A percentile compares a stretch with the other conserved stretches of the same genome.
These are phyloP conservation scores for Pilasporangium apinafurcum DNA, from an alignment of 352 stramenopile species.

Conservation along the genomic window DNA sequence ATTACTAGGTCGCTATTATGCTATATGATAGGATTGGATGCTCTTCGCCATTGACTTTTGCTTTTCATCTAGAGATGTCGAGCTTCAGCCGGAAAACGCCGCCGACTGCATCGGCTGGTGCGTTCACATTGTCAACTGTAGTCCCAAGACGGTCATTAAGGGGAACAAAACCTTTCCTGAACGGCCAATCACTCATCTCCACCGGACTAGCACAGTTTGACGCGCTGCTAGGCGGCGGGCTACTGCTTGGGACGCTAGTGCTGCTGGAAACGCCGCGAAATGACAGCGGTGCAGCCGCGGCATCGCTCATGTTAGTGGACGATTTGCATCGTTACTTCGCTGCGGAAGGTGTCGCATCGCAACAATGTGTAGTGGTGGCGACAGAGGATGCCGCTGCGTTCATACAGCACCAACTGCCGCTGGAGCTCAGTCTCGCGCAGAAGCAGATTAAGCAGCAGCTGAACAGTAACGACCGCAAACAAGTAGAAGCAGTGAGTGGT, in stretches of 20 bases:
- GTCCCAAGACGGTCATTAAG: constrained; percentile 5
- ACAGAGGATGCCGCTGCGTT: constrained; percentile 32
- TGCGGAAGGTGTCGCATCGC: constrained; percentile 40
- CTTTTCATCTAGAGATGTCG: no score
- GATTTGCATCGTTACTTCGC: constrained; percentile 66
- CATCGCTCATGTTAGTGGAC: constrained; percentile 23
- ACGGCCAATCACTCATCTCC: constrained; percentile 55
- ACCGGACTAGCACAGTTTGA: constrained; percentile 50
- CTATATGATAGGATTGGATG: no score
- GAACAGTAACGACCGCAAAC: constrained; percentile 3
- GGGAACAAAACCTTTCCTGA: constrained; percentile 65
- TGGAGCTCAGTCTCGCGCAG: constrained; percentile 64
- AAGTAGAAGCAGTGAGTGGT: constrained; percentile 2
- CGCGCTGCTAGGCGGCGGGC: constrained; percentile 39
- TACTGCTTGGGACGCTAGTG: constrained; percentile 42
- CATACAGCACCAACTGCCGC: constrained; percentile 28
- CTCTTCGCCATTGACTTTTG: no score
- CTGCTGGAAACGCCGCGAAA: constrained; percentile 34
- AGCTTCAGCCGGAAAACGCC: constrained; percentile 38
- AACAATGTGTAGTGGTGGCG: constrained; percentile 28
- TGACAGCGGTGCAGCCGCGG: constrained; percentile 3
- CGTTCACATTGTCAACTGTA: neutral
- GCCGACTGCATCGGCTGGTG: neutral
- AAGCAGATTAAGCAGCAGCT: constrained; percentile 59
- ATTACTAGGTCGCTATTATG: no score